Conservation (phyloP, 139 green algal species). For the Dunaliella sp. region DNA sequence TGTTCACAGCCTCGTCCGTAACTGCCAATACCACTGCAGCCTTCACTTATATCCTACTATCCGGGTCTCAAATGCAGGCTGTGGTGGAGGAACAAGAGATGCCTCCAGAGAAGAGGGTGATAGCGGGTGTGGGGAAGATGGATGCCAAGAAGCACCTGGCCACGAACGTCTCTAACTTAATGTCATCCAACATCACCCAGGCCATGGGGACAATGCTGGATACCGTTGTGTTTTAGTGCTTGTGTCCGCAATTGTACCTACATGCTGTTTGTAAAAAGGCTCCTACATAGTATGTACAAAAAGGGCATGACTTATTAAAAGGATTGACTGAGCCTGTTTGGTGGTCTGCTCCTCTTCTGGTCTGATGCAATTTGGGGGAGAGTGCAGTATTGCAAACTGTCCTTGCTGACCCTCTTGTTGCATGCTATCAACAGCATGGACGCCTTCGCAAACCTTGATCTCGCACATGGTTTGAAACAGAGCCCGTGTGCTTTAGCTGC, state of each 20-base stretch:
- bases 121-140: conserved; percentile 90
- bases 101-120: conserved; percentile 74
- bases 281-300: neutral
- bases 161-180: conserved; percentile 64
- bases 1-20: neutral
- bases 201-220: conserved; percentile 93
- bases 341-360: too few relatives aligned
- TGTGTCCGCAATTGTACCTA: neutral
- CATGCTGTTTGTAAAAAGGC: neutral
- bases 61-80: too few relatives aligned
- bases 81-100: conserved; percentile 90
- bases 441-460: too few relatives aligned
- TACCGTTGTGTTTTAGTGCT: conserved; percentile 86
- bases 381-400: too few relatives aligned
- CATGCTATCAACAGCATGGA: too few relatives aligned
- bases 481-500: too few relatives aligned
- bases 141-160: conserved; percentile 97
- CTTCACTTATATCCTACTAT: too few relatives aligned
- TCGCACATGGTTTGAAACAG: too few relatives aligned
- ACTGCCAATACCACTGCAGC: too few relatives aligned
- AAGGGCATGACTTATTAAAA: neutral
- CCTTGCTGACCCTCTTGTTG: too few relatives aligned
- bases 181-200: conserved; percentile 94
- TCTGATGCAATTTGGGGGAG: too few relatives aligned
- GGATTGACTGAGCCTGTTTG: too few relatives aligned